Evolutionary conservation across 2,329 filamentous ascomycete species (phyloP).

Genomic region (Aspergillus aculeatus): DNA sequence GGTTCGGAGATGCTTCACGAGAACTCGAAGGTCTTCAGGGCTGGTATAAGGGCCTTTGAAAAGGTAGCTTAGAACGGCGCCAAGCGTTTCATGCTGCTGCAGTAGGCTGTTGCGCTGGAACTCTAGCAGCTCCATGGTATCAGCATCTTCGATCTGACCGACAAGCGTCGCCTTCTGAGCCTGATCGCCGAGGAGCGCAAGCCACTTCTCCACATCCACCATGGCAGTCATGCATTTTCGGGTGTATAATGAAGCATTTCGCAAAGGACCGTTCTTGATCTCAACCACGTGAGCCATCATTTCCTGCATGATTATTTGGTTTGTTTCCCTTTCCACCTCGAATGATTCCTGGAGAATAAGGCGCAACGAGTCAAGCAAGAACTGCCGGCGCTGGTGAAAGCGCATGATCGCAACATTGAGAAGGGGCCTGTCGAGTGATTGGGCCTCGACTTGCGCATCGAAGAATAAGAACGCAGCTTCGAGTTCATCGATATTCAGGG

Average conservation of each 20-base stretch:
- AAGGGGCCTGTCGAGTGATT: slow-evolving; percentile 68
- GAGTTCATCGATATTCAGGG: slow-evolving; percentile 85
- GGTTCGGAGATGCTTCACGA: slow-evolving; percentile 67
- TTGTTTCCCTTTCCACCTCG: slow-evolving; percentile 58
- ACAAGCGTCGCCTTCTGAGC: slow-evolving; percentile 73
- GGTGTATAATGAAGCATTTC: slow-evolving; percentile 63
- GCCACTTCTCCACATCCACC: slow-evolving; percentile 71
- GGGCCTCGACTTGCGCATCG: slow-evolving; percentile 67
- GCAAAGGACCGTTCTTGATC: slow-evolving; percentile 49
- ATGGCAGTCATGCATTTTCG: slow-evolving; percentile 74
- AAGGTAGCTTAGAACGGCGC: slow-evolving; percentile 74
- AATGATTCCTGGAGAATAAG: slow-evolving; percentile 71
- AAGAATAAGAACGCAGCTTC: slow-evolving; percentile 76
- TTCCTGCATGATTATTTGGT: slow-evolving; percentile 55
- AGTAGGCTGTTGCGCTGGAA: slow-evolving; percentile 77
- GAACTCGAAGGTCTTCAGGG: slow-evolving; percentile 68
- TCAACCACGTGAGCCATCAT: slow-evolving; percentile 60
- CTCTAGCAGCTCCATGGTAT: slow-evolving; percentile 74
- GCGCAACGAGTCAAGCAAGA: slow-evolving; percentile 78
- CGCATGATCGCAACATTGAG: slow-evolving; percentile 78
- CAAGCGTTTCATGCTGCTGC: slow-evolving; percentile 85
- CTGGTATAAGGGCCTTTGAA: slow-evolving; percentile 73
- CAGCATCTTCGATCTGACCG: slow-evolving; percentile 62
- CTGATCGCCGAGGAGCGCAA: slow-evolving; percentile 73
- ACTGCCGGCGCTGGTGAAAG: slow-evolving; percentile 83